Percentiles rank a stretch among this genome's conserved stretches.
Evolutionary conservation across 805 yeast genomes (phyloP).

Genomic region (Starmerella asiatica): DNA sequence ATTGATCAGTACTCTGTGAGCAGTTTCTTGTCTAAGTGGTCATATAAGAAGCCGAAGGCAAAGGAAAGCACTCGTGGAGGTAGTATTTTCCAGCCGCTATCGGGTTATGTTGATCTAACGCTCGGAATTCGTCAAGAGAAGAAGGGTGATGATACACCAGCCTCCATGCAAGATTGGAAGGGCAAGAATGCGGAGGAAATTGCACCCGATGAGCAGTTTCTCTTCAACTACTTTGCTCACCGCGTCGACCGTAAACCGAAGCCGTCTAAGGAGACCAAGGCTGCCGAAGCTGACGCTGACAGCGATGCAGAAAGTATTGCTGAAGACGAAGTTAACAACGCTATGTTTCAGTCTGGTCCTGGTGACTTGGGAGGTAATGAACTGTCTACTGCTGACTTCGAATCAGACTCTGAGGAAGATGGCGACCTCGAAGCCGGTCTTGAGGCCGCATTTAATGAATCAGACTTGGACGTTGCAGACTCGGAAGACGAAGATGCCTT

Average conservation of each 20-base stretch:
- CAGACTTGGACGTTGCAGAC: constrained; percentile 18
- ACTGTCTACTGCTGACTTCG: constrained; percentile 31
- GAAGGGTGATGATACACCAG: constrained; percentile 48
- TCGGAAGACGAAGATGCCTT: constrained; percentile 72
- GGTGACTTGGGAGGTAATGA: constrained; percentile 51
- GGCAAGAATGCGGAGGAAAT: constrained; percentile 43
- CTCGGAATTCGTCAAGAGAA: constrained; percentile 25
- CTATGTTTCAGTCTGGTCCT: constrained; percentile 60
- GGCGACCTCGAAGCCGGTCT: constrained; percentile 27
- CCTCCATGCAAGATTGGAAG: constrained; percentile 75
- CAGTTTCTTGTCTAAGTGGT: constrained; percentile 90
- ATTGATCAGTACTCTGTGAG: constrained; percentile 73
- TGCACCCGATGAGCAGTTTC: constrained; percentile 78
- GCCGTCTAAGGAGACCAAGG: constrained; percentile 21
- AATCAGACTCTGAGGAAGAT: constrained; percentile 34
- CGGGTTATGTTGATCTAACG: constrained; percentile 38
- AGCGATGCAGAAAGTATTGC: constrained; percentile 18
- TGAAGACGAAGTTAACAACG: constrained; percentile 71
- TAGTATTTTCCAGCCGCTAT: constrained; percentile 95
- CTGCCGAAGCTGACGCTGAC: constrained; percentile 28
- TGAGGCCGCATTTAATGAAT: constrained; percentile 19
- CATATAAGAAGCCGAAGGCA: constrained; percentile 80
- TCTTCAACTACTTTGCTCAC: constrained; percentile 66
- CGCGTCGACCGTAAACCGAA: constrained; percentile 24
- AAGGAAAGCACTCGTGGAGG: constrained; percentile 64